Evolutionary conservation across 495 filamentous ascomycete species (phyloP), one percentile per base, ranked within the genome.

Genomic region (Lasiosphaeria ovina): DNA sequence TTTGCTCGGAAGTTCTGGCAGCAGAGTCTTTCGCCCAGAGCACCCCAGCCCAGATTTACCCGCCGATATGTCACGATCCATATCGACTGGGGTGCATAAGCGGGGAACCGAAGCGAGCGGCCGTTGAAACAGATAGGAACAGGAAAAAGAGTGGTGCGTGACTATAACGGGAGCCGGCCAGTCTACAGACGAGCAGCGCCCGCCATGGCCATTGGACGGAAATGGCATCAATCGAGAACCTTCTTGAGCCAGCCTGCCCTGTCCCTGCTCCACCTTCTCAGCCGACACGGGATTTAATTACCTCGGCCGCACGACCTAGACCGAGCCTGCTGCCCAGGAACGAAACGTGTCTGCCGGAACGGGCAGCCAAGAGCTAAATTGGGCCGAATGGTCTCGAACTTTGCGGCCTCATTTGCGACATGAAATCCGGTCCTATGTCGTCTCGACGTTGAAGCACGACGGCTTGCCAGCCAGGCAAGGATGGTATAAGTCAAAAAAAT

Each of bases 1-100:
- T 62, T 65, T 54, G 58, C 55, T 55, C 62, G 59, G 55, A 58
- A 62, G 38, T 62, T 58, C 58, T 60, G 58, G 58, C 54, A 54
- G 24, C 16, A 34, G 8, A 53, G 51, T 36, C n/a, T 53, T 60
- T 54, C 49, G 50, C 24, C 24, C 11, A 31, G 53, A 55, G 32
- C 52, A 35, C 50, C 40, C 44, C 40, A 62, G 5, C 45, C 61
- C 14, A 40, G 47, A 62, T 65, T 68, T 65, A 68, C 54, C 65
- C 59, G 62, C 54, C 40, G 45, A 57, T 57, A 53, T 64, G 57
- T 61, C 48, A 4, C 24, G 31, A 32, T 51, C 53, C 35, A 59
- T 55, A 55, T 57, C 42, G 57, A 44, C 61, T 51, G 53, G 60
- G 60, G 49, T 66, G 61, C 42, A 59, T 58, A 38, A 48, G 61